Evolutionary conservation across 208 protist species (phyloP), one percentile per base, ranked within the genome.

Genomic region (Lotmaria passim): DNA sequence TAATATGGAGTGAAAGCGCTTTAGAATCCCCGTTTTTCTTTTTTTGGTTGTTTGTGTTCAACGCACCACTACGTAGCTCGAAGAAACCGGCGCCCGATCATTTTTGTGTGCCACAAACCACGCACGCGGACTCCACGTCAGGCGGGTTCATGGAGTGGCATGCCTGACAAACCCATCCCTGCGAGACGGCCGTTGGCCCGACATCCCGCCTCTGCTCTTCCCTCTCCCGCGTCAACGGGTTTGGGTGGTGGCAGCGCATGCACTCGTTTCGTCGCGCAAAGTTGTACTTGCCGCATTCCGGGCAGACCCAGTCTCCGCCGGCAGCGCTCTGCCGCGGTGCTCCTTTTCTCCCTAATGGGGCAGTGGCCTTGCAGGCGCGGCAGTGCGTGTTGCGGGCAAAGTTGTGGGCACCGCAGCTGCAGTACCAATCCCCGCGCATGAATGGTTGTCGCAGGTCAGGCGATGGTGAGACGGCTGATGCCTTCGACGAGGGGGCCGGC

Each of bases 361-460:
- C 41, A 15, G 46, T 33, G 15, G 73, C 61, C 1, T 51, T n/a
- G 50, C 87, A 93, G 5, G 59, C 63, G 3, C 85, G 30, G 51
- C 87, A 93, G 0, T 21, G 14, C 7, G 59, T 62, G 26, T 86
- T 78, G 31, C 70, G 70, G 0, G 85, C 71, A 62, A 95, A 93
- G 66, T 95, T 95, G 53, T 90, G 84, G 15, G 69, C 68, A 19
- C 88, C 86, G 52, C 90, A 95, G 0, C 43, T 66, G 68, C 90
- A 95, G 30, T 82, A 57, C 88, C 90, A 95, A 63, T 95, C 87
- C 10, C 85, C 85, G 12, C 33, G 61, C 48, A 23, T 33, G 36
- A 66, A 83, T 0, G 50, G 58, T 50, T 75, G 66, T n/a, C 11
- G 26, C 26, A 57, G 14, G 8, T 0, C 14, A 10, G 30, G 11